Conservation (phyloP, 2,329 filamentous ascomycete genomes). For the Trichoderma aggressivum region DNA sequence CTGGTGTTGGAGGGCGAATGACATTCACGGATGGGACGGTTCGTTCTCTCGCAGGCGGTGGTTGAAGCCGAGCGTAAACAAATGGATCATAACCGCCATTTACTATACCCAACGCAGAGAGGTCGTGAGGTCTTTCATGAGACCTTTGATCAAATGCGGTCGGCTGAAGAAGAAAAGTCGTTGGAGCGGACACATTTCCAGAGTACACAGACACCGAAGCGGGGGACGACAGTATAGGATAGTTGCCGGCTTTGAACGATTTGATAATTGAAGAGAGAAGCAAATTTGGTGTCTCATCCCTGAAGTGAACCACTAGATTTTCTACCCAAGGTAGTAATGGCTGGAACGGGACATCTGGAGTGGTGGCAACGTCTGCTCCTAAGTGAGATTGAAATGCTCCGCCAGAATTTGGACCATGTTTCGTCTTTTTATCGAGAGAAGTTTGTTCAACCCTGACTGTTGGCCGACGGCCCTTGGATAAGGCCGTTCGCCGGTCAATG, state of each 20-base stretch:
- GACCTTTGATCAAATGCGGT: background rate
- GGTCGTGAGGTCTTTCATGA: background rate
- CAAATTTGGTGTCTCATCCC: slow-evolving; percentile 39
- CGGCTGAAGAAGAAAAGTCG: slow-evolving; percentile 27
- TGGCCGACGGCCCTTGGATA: slow-evolving; percentile 30
- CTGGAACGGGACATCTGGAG: slow-evolving; percentile 30
- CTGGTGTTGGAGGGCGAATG: slow-evolving; percentile 41
- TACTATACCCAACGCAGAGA: background rate
- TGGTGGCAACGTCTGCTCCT: slow-evolving; percentile 36
- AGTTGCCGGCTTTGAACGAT: slow-evolving; percentile 37
- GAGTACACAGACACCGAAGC: slow-evolving; percentile 24
- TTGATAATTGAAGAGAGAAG: slow-evolving; percentile 46
- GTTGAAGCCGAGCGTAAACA: slow-evolving; percentile 33
- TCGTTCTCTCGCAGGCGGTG: slow-evolving; percentile 24
- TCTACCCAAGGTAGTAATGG: slow-evolving; percentile 52
- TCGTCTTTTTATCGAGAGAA: slow-evolving; percentile 29
- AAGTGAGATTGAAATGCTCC: slow-evolving; percentile 36
- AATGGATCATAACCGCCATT: slow-evolving; percentile 49
- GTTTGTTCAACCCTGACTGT: slow-evolving; percentile 31
- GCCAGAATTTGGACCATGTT: slow-evolving; percentile 27
- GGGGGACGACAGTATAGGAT: slow-evolving; percentile 28
- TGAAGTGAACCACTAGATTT: slow-evolving; percentile 55
- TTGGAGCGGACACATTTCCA: slow-evolving; percentile 24
- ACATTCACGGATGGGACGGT: slow-evolving; percentile 27
- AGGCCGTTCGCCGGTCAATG: slow-evolving; percentile 30